Evolutionary conservation across 2,329 filamentous ascomycete genomes (phyloP).

Genomic region (Xylariaceae sp.): DNA sequence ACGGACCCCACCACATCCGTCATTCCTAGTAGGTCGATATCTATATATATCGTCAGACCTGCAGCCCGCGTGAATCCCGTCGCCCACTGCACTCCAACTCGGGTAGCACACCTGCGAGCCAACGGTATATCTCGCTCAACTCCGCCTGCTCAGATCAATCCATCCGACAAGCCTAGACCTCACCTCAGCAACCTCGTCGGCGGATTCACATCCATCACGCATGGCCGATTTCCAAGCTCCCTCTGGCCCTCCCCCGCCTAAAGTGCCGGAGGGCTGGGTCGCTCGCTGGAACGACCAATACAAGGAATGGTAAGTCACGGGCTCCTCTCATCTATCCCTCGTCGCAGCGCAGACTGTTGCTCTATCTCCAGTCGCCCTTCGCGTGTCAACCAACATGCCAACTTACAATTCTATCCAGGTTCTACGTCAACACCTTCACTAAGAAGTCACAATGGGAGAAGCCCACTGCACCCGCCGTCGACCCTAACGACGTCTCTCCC

Average conservation of each 20-base stretch:
- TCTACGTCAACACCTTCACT: constrained; percentile 86
- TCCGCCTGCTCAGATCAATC: not conserved
- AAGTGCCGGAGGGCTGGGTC: constrained; percentile 77
- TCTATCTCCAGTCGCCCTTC: not conserved
- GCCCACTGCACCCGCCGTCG: constrained; percentile 66
- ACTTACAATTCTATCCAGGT: constrained; percentile 50
- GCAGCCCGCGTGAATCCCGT: too few relatives aligned
- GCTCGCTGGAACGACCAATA: constrained; percentile 85
- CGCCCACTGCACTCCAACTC: not conserved
- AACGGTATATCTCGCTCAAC: not conserved
- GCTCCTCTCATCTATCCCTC: not conserved
- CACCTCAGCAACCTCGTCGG: not conserved
- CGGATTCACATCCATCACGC: constrained; percentile 6
- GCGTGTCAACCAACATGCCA: not conserved
- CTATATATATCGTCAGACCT: too few relatives aligned
- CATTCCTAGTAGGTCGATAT: too few relatives aligned
- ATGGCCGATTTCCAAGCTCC: constrained; percentile 58
- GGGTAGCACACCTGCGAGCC: constrained; percentile 1
- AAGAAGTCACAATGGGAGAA: constrained; percentile 90
- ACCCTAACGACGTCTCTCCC: constrained; percentile 44
- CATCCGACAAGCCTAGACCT: not conserved
- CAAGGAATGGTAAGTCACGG: constrained; percentile 62
- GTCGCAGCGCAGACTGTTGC: not conserved
- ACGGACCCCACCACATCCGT: too few relatives aligned
- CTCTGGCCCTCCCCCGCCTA: constrained; percentile 54